Conservation (phyloP, 2,329 filamentous ascomycete genomes). For the Ceratocystiopsis sp. region DNA sequence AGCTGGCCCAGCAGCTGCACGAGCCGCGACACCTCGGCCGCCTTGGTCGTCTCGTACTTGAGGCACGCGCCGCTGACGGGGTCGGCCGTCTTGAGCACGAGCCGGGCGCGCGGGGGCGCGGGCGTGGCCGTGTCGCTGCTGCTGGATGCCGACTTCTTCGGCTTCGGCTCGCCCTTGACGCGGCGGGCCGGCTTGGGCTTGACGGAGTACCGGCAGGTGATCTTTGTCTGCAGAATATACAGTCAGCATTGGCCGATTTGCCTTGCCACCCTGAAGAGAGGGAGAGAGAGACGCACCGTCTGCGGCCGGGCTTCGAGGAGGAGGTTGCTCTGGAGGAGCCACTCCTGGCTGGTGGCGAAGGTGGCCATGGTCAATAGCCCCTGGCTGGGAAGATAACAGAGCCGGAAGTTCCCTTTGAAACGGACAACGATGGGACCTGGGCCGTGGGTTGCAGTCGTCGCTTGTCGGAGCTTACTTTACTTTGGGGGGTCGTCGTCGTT, state of each 20-base stretch:
- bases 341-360: conserved; percentile 70
- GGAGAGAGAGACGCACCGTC: conserved; percentile 41
- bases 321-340: conserved; percentile 73
- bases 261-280: not conserved
- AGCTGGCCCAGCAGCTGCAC: conserved; percentile 61
- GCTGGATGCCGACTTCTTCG: conserved; percentile 5
- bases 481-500: too few relatives aligned
- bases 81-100: conserved; percentile 83
- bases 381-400: too few relatives aligned
- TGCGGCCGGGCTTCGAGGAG: conserved; percentile 74
- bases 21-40: conserved; percentile 72
- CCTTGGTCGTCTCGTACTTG: conserved; percentile 85
- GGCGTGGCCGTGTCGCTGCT: conserved; percentile 13
- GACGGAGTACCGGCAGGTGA: conserved; percentile 86
- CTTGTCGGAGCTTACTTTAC: too few relatives aligned
- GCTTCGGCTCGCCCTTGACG: not conserved
- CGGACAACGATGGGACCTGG: too few relatives aligned
- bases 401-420: too few relatives aligned
- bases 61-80: conserved; percentile 64
- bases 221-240: conserved; percentile 46
- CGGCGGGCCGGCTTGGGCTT: conserved; percentile 20
- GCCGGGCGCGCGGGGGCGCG: conserved; percentile 40
- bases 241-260: too few relatives aligned
- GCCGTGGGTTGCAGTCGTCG: too few relatives aligned
- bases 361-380: conserved; percentile 48